Base-by-base conservation (phyloP, 192 early-diverging fungal genomes). In the Chytriomyces confervae region DNA sequence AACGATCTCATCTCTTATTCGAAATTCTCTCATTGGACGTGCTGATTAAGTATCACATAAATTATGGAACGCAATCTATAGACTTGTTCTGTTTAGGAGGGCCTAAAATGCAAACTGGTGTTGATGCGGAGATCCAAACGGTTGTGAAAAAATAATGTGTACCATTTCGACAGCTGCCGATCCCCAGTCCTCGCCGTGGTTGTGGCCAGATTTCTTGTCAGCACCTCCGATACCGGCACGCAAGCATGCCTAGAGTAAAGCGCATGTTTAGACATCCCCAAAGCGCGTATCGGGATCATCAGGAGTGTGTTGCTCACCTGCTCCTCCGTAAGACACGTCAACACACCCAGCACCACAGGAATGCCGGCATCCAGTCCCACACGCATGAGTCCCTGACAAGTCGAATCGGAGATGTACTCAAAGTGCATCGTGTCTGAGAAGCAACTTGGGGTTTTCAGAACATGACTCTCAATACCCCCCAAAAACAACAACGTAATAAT, bases 381-480 rank as follows among this genome's bases (percentile, higher is more conserved):
- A n/a, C 92, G 87, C 96, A 98, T 99, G 50, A 99, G 85, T 0
- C 96, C 98, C 16, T 96, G 93, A 47, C 89, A 90, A 2, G 93
- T 91, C 0, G 97, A 94, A 62, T 99, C 98, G n/a, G 93, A 90
- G 69, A 99, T 99, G 82, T 99, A 99, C 85, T 98, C 98, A 90
- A 98, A 99, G 76, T 99, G 98, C 91, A 97, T 95, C n/a, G 98
- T 99, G 65, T 90, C 72, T 73, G 43, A 6, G 27, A 73, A 8
- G 13, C 44, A 46, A 9, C n/a, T n/a, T n/a, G n/a, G n/a, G n/a
- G n/a, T n/a, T n/a, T 27, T 7, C 9, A 46, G 8, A 24, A 16
- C 36, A 73, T 7, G 18, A 27, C 7, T 16, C 66, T 16, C 27
- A 11, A 63, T 3, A 18, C 23, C 16, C n/a, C n/a, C n/a, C n/a